These are phyloP conservation scores for Mycena citricolor DNA, from an alignment of 1,284 basidiomycete genomes.

Conservation along the genomic window DNA sequence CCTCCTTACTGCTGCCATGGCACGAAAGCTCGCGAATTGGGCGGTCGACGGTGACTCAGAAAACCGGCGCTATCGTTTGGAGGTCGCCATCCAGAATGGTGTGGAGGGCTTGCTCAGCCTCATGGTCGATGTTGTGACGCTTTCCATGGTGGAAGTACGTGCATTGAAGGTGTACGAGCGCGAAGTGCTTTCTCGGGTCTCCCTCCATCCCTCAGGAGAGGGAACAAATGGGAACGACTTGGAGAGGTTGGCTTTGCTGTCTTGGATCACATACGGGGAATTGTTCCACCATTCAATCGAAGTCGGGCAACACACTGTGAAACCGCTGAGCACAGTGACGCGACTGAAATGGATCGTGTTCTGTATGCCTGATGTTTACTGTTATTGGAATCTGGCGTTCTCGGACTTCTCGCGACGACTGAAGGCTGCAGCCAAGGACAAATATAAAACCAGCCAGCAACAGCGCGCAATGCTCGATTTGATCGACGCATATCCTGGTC, in stretches of 20 bases:
- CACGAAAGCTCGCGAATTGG: constrained; percentile 22
- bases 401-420: too few relatives aligned
- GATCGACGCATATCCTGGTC: too few relatives aligned
- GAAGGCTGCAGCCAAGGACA: too few relatives aligned
- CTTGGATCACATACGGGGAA: constrained; percentile 21
- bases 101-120: constrained; percentile 20
- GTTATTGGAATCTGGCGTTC: constrained; percentile 15
- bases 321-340: constrained; percentile 19
- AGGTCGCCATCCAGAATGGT: constrained; percentile 20
- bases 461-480: too few relatives aligned
- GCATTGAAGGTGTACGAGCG: constrained; percentile 9
- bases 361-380: constrained; percentile 21
- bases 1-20: constrained; percentile 20
- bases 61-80: constrained; percentile 13
- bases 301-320: constrained; percentile 6
- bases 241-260: constrained; percentile 17
- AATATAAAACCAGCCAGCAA: too few relatives aligned
- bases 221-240: constrained; percentile 20
- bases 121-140: constrained; percentile 13
- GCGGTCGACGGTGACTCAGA: constrained; percentile 15
- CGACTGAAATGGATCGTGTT: constrained; percentile 22
- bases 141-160: constrained; percentile 21
- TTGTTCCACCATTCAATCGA: constrained; percentile 23
- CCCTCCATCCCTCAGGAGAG: background rate
- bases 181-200: constrained; percentile 15